Base-by-base conservation (phyloP, 495 filamentous ascomycete species). In the Xylaria cubensis region DNA sequence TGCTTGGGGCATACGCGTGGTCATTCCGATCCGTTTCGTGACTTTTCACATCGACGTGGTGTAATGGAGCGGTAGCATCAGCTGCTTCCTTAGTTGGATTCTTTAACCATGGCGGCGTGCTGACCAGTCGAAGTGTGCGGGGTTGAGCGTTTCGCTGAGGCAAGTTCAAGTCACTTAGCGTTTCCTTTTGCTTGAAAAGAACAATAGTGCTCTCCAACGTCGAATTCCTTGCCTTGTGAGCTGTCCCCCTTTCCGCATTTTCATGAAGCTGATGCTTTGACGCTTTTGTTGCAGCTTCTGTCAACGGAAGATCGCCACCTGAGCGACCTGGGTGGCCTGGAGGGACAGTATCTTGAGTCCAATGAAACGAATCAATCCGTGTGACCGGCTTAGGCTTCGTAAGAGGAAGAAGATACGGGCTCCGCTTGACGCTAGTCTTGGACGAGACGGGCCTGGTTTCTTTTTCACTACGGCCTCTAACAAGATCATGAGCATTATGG, bases 81-180 rank as follows among this genome's bases (percentile, higher is more conserved):
- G 64, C 81, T 44, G 78, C 72, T 66, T 72, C 75, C 51, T 69
- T 80, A 4, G 75, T 72, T 1, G 81, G 77, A 24, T 69, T 44
- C 46, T 73, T 81, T 10, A 83, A 34, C 81, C 81, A 83, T 44
- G 71, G 29, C 24, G 82, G 80, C 32, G 82, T 80, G 72, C 81
- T 82, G 13, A 79, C 74, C 0, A 80, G 72, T 34, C 73, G 73
- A 13, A 74, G 51, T 72, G 68, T 80, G n/a, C 74, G 80, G 42
- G 36, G 17, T 9, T 59, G 6, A 48, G 65, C 5, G 1, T 59
- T 36, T n/a, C 4, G 39, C 46, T 3, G 15, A 26, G 62, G 17
- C 58, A 21, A 1, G 36, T 24, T 50, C 41, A 21, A 39, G 17
- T 21, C 39, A 34, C 19, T 50, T 19, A 7, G 32, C 1, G 8